Percentiles rank a stretch among this genome's conserved stretches.
These are phyloP conservation scores for Scheffersomyces titani DNA, from an alignment of 1,139 yeast species.

Conservation along the genomic window DNA sequence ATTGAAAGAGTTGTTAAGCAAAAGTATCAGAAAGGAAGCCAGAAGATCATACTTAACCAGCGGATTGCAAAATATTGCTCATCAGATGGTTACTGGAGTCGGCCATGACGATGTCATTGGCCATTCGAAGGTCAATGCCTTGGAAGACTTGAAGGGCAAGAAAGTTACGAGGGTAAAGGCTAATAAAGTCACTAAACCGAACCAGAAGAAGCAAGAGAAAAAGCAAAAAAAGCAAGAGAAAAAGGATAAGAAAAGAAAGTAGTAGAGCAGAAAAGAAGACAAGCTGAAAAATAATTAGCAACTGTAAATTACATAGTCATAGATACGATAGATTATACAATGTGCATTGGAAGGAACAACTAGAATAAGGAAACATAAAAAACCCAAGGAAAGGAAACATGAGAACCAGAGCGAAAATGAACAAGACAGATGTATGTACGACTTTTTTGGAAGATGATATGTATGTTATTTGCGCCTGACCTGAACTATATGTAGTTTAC, in stretches of 20 bases:
- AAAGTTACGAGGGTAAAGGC: conserved; percentile 19
- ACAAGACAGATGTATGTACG: not conserved
- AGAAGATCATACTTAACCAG: conserved; percentile 81
- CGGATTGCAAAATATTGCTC: conserved; percentile 84
- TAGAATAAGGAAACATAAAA: not conserved
- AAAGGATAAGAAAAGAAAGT: conserved; percentile 3
- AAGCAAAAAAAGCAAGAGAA: conserved; percentile 12
- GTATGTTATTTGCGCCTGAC: not conserved
- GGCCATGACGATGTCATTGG: conserved; percentile 75
- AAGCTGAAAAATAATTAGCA: not conserved
- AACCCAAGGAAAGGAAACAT: conserved; percentile 1
- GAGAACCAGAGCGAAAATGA: not conserved
- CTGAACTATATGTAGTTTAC: not conserved
- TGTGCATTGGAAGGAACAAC: not conserved
- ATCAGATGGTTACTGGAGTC: conserved; percentile 71
- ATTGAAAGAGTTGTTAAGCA: conserved; percentile 54
- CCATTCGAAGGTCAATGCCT: conserved; percentile 65
- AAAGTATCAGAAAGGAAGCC: conserved; percentile 66
- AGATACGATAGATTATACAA: not conserved
- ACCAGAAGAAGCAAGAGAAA: conserved; percentile 4
- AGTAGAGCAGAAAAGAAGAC: not conserved
- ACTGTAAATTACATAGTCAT: not conserved
- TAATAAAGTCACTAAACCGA: conserved; percentile 7
- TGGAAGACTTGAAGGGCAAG: conserved; percentile 57
- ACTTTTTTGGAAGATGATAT: not conserved